phyloP scores from a whole-genome alignment of 1,284 basidiomycete species.

The Meripilus lineatus region DNA sequence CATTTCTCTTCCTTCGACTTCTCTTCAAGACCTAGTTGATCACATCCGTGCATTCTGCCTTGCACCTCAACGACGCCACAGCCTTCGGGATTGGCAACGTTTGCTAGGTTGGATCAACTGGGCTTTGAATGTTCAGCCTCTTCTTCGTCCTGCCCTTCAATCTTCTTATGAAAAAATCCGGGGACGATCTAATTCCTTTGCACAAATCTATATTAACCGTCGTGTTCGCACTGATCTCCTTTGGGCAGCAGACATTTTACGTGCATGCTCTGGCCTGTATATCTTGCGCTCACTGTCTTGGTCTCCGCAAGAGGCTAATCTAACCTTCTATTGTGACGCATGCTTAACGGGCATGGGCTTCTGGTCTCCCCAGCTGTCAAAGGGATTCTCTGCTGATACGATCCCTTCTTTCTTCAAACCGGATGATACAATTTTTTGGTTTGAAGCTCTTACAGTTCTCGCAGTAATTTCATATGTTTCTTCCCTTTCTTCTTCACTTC shows the following conservation, averaged over 20 bases:
- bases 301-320: conserved; percentile 14
- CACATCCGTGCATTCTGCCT: conserved; percentile 6
- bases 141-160: conserved; percentile 26
- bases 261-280: conserved; percentile 18
- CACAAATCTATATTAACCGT: conserved; percentile 26
- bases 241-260: conserved; percentile 29
- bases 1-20: conserved; percentile 21
- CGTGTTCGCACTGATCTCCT: conserved; percentile 21
- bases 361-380: neutral
- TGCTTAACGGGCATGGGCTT: neutral
- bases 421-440: neutral
- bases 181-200: conserved; percentile 18
- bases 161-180: conserved; percentile 31
- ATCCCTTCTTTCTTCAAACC: neutral
- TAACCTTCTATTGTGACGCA: neutral
- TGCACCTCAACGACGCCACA: conserved; percentile 3
- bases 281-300: conserved; percentile 26
- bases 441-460: neutral
- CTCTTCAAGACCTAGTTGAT: neutral
- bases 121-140: conserved; percentile 35
- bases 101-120: conserved; percentile 36
- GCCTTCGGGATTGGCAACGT: conserved; percentile 25
- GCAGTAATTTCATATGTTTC: neutral
- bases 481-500: neutral
- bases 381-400: neutral